A percentile compares a stretch with the other conserved stretches of the same genome.
phyloP scores from a whole-genome alignment of 202 grass and related monocot species.

The Setaria italica region DNA sequence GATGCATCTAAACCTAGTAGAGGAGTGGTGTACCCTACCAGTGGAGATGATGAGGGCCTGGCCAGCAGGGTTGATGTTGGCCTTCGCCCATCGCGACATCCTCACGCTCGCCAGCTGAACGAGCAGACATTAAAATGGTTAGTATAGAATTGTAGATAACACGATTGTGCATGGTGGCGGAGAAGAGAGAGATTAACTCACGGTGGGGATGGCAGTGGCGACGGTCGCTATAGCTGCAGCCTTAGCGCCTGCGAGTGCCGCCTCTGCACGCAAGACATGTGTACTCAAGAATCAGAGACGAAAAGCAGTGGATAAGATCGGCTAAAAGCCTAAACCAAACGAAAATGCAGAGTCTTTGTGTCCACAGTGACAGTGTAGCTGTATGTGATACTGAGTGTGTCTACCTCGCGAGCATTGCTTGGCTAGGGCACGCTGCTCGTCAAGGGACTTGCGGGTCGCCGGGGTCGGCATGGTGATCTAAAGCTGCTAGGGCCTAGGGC shows the following conservation, averaged over 20 bases:
- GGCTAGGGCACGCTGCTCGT: constrained; percentile 65
- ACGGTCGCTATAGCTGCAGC: constrained; percentile 57
- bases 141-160: background rate
- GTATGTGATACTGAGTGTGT: no score
- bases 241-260: constrained; percentile 60
- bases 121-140: background rate
- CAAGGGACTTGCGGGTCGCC: constrained; percentile 50
- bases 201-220: constrained; percentile 62
- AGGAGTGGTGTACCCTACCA: constrained; percentile 32
- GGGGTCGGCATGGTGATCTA: constrained; percentile 36
- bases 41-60: constrained; percentile 71
- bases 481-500: no score
- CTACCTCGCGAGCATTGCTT: constrained; percentile 61
- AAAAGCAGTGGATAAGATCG: background rate
- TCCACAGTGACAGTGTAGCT: no score
- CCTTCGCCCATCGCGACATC: constrained; percentile 66
- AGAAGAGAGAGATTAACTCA: background rate
- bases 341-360: no score
- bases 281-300: background rate
- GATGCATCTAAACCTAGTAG: background rate
- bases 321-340: background rate
- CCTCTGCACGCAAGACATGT: constrained; percentile 46
- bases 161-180: background rate
- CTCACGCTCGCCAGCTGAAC: constrained; percentile 58
- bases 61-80: constrained; percentile 64